A percentile compares a stretch with the other conserved stretches of the same genome.
Conservation (phyloP, 1,284 basidiomycete genomes). For the Trametes sp. region DNA sequence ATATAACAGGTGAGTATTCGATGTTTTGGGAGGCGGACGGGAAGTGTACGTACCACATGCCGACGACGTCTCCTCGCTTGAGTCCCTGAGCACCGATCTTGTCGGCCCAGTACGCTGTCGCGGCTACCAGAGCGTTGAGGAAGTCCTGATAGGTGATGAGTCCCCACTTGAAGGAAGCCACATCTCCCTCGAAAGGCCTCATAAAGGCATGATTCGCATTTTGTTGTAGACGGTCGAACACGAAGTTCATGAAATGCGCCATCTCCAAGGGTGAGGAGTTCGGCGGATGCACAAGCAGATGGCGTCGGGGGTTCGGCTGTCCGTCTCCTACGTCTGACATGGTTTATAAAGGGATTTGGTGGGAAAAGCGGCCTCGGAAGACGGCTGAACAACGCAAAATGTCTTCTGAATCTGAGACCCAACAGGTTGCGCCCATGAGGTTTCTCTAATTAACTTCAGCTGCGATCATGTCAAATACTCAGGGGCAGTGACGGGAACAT, state of each 20-base stretch:
- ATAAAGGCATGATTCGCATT: conserved; percentile 9
- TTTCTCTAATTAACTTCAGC: not conserved
- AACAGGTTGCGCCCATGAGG: not conserved
- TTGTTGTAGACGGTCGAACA: conserved; percentile 2
- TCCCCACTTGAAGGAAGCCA: conserved; percentile 9
- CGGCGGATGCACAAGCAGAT: not conserved
- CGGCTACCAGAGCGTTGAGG: conserved; percentile 7
- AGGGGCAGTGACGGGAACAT: not conserved
- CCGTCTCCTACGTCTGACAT: not conserved
- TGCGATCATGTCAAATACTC: conserved; percentile 2
- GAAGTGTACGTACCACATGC: conserved; percentile 21
- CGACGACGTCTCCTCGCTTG: conserved; percentile 19
- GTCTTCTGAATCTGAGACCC: not conserved
- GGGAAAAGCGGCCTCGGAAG: not conserved
- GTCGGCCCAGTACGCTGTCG: conserved; percentile 9
- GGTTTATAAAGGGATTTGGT: not conserved
- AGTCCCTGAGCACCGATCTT: conserved; percentile 3
- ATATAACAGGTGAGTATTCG: not conserved
- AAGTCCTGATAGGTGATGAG: conserved; percentile 18
- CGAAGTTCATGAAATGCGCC: conserved; percentile 26
- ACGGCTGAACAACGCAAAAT: not conserved
- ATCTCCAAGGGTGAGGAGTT: not conserved
- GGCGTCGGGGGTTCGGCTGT: not conserved
- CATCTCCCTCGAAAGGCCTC: conserved; percentile 16
- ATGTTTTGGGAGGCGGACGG: not conserved